Percentiles rank a stretch among this genome's conserved stretches.
These are phyloP conservation scores for Adenanthera pavonina DNA, from an alignment of 306 rosid species.

Conservation along the genomic window DNA sequence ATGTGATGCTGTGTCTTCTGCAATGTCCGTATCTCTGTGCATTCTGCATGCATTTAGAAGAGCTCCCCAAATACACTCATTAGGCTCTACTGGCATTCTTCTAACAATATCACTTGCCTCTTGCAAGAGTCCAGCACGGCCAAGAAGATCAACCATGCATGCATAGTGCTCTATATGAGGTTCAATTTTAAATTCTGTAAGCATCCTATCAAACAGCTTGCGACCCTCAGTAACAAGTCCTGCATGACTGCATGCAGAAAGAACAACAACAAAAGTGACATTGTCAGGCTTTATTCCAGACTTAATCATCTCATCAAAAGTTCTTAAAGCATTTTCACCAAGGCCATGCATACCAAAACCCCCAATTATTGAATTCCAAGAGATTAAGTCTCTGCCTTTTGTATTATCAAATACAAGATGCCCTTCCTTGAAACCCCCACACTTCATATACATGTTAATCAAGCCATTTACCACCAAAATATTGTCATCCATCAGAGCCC, in stretches of 20 bases:
- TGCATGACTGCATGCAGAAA: slow-evolving; percentile 87
- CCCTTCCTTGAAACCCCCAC: slow-evolving; percentile 73
- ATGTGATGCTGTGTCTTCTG: slow-evolving; percentile 60
- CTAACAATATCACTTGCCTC: slow-evolving; percentile 71
- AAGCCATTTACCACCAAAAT: slow-evolving; percentile 81
- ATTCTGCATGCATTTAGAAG: slow-evolving; percentile 76
- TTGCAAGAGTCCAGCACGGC: slow-evolving; percentile 77
- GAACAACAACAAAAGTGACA: slow-evolving; percentile 68
- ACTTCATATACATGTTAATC: slow-evolving; percentile 81
- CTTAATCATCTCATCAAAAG: slow-evolving; percentile 63
- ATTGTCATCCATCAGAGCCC: slow-evolving; percentile 60
- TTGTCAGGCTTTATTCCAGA: slow-evolving; percentile 67
- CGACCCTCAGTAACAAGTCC: slow-evolving; percentile 71
- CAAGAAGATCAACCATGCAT: slow-evolving; percentile 85
- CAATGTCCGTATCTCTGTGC: slow-evolving; percentile 60
- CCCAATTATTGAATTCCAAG: slow-evolving; percentile 85
- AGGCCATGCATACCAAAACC: slow-evolving; percentile 88
- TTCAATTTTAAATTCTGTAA: slow-evolving; percentile 52
- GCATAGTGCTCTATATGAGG: slow-evolving; percentile 85
- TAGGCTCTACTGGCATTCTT: slow-evolving; percentile 78
- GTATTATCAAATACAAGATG: slow-evolving; percentile 59
- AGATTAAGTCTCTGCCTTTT: slow-evolving; percentile 61
- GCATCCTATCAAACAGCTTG: slow-evolving; percentile 61
- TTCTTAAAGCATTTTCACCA: slow-evolving; percentile 66
- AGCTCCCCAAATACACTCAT: slow-evolving; percentile 80